These are phyloP conservation scores for Boletellus sp. DNA, from an alignment of 768 basidiomycete genomes.

Conservation along the genomic window DNA sequence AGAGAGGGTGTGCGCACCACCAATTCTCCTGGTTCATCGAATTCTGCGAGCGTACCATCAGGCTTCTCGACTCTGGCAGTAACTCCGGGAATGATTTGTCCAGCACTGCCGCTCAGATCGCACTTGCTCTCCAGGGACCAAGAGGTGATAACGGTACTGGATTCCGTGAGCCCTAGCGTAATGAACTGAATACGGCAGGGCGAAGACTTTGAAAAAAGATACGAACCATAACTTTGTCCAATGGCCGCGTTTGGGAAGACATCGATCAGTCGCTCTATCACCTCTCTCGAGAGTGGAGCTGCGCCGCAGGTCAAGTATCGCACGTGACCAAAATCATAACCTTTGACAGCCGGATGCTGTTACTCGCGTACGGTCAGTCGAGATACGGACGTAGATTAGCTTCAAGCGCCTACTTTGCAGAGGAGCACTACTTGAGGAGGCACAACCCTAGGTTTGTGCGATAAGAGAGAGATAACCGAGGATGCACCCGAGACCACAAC, in stretches of 20 bases:
- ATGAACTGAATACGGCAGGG: not conserved
- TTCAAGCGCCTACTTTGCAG: slow-evolving; percentile 40
- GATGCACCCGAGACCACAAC: slow-evolving; percentile 8
- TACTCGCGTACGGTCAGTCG: not conserved
- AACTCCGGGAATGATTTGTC: slow-evolving; percentile 56
- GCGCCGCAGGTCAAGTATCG: slow-evolving; percentile 45
- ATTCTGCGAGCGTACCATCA: slow-evolving; percentile 53
- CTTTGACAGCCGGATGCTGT: slow-evolving; percentile 39
- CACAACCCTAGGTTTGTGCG: slow-evolving; percentile 32
- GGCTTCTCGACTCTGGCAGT: slow-evolving; percentile 52
- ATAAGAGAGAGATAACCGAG: not conserved
- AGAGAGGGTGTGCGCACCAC: slow-evolving; percentile 58
- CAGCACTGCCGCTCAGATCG: slow-evolving; percentile 52
- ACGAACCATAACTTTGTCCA: slow-evolving; percentile 60
- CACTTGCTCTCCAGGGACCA: slow-evolving; percentile 43
- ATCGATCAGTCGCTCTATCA: slow-evolving; percentile 43
- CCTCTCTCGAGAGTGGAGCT: slow-evolving; percentile 52
- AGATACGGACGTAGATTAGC: not conserved
- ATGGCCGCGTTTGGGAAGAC: slow-evolving; percentile 48
- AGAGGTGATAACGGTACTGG: slow-evolving; percentile 49
- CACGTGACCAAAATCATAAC: slow-evolving; percentile 39
- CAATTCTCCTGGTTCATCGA: slow-evolving; percentile 62
- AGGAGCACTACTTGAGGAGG: slow-evolving; percentile 48
- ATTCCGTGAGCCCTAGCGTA: slow-evolving; percentile 58
- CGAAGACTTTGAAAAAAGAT: not conserved